Evolutionary conservation across 2,329 filamentous ascomycete genomes (phyloP).

Genomic region (Ophiostoma fasciatum): DNA sequence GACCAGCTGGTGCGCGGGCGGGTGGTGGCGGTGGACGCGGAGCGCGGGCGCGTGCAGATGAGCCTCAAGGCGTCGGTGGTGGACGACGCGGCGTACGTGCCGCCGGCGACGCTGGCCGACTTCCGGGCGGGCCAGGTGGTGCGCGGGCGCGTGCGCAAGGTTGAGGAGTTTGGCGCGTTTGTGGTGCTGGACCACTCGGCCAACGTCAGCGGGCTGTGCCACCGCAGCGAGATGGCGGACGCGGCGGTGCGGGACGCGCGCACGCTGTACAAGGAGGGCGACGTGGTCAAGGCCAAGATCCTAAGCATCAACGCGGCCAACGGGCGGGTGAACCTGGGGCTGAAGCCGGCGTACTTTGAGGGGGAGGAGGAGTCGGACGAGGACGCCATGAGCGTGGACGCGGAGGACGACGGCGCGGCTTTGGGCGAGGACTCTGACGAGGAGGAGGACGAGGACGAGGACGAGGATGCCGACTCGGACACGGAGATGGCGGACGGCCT

Average conservation of each 20-base stretch:
- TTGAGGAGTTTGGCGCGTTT: conserved; percentile 91
- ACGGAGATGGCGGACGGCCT: not conserved
- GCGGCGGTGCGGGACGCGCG: conserved; percentile 68
- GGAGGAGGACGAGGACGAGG: conserved; percentile 28
- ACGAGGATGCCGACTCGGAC: conserved; percentile 14
- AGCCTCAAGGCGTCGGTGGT: conserved; percentile 76
- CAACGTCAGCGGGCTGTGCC: conserved; percentile 86
- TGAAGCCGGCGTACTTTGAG: conserved; percentile 84
- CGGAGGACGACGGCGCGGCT: conserved; percentile 31
- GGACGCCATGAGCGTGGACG: conserved; percentile 23
- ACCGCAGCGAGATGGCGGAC: conserved; percentile 84
- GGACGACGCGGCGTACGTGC: conserved; percentile 50
- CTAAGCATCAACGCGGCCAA: conserved; percentile 61
- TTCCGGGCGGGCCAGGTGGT: conserved; percentile 67
- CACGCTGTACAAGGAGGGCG: conserved; percentile 79
- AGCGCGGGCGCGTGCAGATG: conserved; percentile 62
- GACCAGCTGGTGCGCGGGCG: conserved; percentile 87
- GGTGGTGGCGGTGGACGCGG: conserved; percentile 55
- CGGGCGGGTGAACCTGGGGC: conserved; percentile 70
- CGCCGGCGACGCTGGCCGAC: conserved; percentile 60
- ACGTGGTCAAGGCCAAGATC: conserved; percentile 84
- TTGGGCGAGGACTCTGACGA: conserved; percentile 27
- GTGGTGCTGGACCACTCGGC: conserved; percentile 75
- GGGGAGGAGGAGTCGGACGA: conserved; percentile 37
- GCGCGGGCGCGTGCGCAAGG: conserved; percentile 82